phyloP scores from a whole-genome alignment of 2,329 filamentous ascomycete species.

The Fusarium neocosmosporiellum region DNA sequence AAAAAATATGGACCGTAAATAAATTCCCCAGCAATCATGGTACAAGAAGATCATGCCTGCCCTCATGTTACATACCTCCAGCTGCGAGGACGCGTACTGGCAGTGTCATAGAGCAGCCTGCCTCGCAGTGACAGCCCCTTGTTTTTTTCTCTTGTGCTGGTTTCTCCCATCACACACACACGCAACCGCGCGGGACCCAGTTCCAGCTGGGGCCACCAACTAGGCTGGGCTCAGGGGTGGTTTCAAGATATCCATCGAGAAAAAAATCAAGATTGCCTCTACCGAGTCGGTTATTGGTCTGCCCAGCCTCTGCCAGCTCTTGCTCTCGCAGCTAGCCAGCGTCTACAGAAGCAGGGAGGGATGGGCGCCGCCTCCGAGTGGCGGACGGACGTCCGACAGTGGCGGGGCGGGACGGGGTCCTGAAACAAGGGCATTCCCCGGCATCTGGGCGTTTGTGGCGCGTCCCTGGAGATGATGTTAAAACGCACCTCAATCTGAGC shows the following conservation, averaged over 20 bases:
- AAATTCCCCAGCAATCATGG: constrained; percentile 39
- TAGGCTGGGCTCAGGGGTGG: constrained; percentile 31
- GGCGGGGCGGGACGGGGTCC: constrained; percentile 23
- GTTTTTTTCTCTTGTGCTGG: constrained; percentile 6
- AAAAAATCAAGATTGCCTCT: constrained; percentile 27
- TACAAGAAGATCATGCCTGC: constrained; percentile 16
- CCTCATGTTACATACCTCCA: background rate
- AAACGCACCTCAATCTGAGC: background rate
- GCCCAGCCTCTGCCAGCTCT: constrained; percentile 6
- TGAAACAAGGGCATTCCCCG: constrained; percentile 34
- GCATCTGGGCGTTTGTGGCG: background rate
- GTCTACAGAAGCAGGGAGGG: constrained; percentile 14
- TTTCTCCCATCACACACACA: background rate
- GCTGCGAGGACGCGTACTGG: constrained; percentile 18
- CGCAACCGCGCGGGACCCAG: constrained; percentile 2
- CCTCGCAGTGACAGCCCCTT: constrained; percentile 12
- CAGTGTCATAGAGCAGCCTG: constrained; percentile 22
- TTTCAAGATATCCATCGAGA: constrained; percentile 35
- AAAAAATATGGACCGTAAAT: constrained; percentile 9
- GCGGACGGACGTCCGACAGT: constrained; percentile 28
- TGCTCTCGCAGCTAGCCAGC: constrained; percentile 6
- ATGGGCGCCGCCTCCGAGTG: constrained; percentile 30
- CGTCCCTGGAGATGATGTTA: background rate
- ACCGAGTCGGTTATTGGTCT: constrained; percentile 20
- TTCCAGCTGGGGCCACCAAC: constrained; percentile 22